These are phyloP conservation scores for Beauveria brongniartii DNA, from an alignment of 2,329 filamentous ascomycete genomes.

Conservation along the genomic window DNA sequence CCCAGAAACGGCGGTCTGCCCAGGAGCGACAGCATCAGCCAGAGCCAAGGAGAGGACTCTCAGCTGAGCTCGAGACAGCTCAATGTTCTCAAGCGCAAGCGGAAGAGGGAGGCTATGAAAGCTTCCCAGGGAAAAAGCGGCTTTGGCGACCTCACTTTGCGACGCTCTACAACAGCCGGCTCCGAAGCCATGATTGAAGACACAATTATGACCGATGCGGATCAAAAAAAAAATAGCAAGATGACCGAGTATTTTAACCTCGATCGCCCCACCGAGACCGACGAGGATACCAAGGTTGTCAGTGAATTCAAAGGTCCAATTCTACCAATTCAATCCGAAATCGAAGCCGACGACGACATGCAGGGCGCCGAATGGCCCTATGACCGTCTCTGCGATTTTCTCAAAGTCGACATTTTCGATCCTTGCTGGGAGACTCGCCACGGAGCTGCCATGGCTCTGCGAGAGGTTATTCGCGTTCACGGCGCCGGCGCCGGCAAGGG, in stretches of 20 bases:
- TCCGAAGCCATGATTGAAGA: conserved; percentile 57
- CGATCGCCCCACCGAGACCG: conserved; percentile 66
- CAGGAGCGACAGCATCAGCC: conserved; percentile 28
- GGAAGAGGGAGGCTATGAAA: conserved; percentile 81
- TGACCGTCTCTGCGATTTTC: conserved; percentile 85
- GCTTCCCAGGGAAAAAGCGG: conserved; percentile 79
- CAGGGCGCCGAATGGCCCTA: conserved; percentile 88
- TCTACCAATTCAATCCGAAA: conserved; percentile 74
- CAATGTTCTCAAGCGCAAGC: conserved; percentile 89
- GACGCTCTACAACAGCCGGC: conserved; percentile 51
- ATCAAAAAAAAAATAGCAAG: conserved; percentile 54
- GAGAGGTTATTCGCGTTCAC: conserved; percentile 88
- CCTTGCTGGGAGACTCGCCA: conserved; percentile 91
- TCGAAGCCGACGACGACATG: conserved; percentile 68
- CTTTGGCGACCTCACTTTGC: conserved; percentile 75
- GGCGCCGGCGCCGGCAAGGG: conserved; percentile 77
- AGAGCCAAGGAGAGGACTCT: conserved; percentile 49
- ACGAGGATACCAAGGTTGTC: conserved; percentile 87
- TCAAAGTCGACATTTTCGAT: conserved; percentile 91
- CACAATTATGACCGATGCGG: conserved; percentile 41
- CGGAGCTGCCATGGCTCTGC: conserved; percentile 87
- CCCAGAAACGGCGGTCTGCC: conserved; percentile 24
- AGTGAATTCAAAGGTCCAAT: conserved; percentile 88
- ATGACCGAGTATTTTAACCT: conserved; percentile 83
- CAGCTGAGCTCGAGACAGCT: conserved; percentile 86